A percentile compares a stretch with the other conserved stretches of the same genome.
phyloP scores from a whole-genome alignment of 305 asterid species.

The Fraxinus sp. region DNA sequence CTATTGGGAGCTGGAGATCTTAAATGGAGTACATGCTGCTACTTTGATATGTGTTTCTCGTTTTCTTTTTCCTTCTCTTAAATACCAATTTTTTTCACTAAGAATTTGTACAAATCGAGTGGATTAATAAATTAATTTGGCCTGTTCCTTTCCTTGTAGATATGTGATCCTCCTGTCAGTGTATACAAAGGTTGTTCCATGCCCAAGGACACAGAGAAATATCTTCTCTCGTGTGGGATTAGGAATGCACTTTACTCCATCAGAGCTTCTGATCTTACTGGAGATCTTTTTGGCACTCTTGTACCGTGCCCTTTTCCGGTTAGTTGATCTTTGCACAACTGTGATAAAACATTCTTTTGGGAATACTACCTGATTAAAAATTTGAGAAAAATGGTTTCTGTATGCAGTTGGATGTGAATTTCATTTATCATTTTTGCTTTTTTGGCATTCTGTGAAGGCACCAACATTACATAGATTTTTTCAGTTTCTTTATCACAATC shows the following conservation, averaged over 20 bases:
- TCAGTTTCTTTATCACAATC: background rate
- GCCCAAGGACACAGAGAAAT: conserved; percentile 86
- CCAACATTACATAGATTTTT: background rate
- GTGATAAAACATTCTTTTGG: background rate
- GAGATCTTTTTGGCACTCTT: conserved; percentile 78
- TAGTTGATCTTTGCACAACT: conserved; percentile 19
- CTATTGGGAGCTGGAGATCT: background rate
- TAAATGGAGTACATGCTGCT: background rate
- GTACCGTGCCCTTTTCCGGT: conserved; percentile 78
- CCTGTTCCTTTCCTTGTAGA: conserved; percentile 39
- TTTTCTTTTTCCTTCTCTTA: background rate
- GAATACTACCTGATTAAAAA: background rate
- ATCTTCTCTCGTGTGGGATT: conserved; percentile 80
- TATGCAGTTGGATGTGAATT: background rate
- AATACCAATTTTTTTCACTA: background rate
- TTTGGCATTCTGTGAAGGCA: background rate
- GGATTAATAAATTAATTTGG: conserved; percentile 16
- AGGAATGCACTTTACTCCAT: conserved; percentile 82
- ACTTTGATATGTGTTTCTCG: background rate
- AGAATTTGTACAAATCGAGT: background rate
- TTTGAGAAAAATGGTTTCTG: background rate
- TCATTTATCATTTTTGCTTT: background rate
- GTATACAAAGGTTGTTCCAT: conserved; percentile 81
- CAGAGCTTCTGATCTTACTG: conserved; percentile 76
- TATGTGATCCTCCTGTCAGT: conserved; percentile 92